Conservation (phyloP, 2,329 filamentous ascomycete genomes). For the Rutstroemia sp. region DNA sequence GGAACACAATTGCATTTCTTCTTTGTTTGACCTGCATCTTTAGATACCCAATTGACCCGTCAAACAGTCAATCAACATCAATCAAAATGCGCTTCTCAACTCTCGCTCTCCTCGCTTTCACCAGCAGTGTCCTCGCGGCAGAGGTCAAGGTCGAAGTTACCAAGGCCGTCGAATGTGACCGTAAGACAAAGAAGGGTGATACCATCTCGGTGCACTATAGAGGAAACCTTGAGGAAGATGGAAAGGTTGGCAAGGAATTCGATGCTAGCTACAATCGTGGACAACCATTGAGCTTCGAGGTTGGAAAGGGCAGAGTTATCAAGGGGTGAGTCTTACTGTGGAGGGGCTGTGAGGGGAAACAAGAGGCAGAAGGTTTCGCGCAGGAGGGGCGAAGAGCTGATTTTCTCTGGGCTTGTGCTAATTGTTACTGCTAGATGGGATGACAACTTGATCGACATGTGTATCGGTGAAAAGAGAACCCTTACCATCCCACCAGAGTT, state of each 20-base stretch:
- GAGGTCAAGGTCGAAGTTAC: conserved; percentile 71
- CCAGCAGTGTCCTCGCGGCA: conserved; percentile 24
- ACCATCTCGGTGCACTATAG: conserved; percentile 81
- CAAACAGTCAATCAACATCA: background rate
- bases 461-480: conserved; percentile 85
- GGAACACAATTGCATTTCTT: background rate
- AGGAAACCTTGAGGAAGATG: conserved; percentile 60
- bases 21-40: background rate
- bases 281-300: conserved; percentile 66
- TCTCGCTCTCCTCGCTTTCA: conserved; percentile 24
- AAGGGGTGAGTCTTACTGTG: conserved; percentile 55
- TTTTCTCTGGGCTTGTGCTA: background rate
- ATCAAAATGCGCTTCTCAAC: conserved; percentile 27
- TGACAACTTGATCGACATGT: conserved; percentile 84
- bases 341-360: background rate
- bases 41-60: background rate
- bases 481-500: conserved; percentile 83
- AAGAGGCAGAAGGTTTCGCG: background rate
- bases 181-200: conserved; percentile 71
- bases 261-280: conserved; percentile 78
- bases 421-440: conserved; percentile 60
- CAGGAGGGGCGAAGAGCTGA: background rate
- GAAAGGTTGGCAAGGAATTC: conserved; percentile 63
- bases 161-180: conserved; percentile 66
- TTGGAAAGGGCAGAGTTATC: conserved; percentile 81